phyloP scores from a whole-genome alignment of 306 rosid genomes.

The Begonia fuchsioides region DNA sequence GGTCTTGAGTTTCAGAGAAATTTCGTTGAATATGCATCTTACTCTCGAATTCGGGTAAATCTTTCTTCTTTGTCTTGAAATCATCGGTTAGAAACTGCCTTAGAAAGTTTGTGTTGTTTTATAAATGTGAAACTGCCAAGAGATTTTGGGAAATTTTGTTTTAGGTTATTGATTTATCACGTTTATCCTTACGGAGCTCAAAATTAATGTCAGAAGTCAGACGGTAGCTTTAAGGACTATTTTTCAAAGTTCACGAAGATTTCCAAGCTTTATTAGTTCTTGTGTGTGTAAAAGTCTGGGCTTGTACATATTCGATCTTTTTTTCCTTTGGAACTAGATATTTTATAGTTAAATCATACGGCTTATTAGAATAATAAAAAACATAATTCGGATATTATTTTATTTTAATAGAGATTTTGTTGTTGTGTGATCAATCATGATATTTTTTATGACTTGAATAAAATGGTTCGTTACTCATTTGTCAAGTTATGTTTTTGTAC shows the following conservation, averaged over 20 bases:
- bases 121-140: not conserved
- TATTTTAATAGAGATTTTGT: not conserved
- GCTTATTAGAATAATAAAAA: too few relatives aligned
- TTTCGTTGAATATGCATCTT: slow-evolving; percentile 38
- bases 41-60: slow-evolving; percentile 78
- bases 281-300: too few relatives aligned
- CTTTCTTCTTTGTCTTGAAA: not conserved
- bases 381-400: too few relatives aligned
- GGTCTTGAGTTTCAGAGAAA: slow-evolving; percentile 4
- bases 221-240: too few relatives aligned
- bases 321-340: too few relatives aligned
- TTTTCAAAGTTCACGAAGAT: too few relatives aligned
- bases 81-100: not conserved
- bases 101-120: not conserved
- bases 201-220: too few relatives aligned
- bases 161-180: not conserved
- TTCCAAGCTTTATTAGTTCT: too few relatives aligned
- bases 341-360: too few relatives aligned
- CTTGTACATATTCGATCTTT: too few relatives aligned
- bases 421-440: not conserved
- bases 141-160: not conserved
- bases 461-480: not conserved
- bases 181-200: too few relatives aligned
- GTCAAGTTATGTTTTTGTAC: not conserved
- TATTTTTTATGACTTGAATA: not conserved